Evolutionary conservation across 305 asterid genomes (phyloP).

Genomic region (Lippia alba): DNA sequence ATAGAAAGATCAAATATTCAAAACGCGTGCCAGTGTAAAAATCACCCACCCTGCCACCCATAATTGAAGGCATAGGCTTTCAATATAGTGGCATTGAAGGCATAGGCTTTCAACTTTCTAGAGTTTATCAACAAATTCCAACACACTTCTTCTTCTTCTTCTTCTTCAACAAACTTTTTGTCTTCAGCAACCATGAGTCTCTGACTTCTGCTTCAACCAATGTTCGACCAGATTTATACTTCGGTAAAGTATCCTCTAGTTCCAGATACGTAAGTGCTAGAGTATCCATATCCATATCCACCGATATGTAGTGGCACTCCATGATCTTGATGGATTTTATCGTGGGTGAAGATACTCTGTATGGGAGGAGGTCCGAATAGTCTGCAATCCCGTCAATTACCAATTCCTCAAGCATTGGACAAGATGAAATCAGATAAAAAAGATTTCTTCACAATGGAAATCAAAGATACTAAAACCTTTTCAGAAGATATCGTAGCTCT

Average conservation of each 20-base stretch:
- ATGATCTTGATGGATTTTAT: conserved; percentile 2
- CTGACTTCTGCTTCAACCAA: conserved; percentile 19
- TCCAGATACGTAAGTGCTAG: conserved; percentile 10
- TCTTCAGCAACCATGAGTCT: too few relatives aligned
- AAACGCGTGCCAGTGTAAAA: neutral
- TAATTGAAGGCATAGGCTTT: too few relatives aligned
- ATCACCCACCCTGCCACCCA: too few relatives aligned
- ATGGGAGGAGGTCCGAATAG: too few relatives aligned
- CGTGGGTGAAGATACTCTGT: neutral
- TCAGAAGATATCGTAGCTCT: too few relatives aligned
- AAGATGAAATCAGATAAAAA: conserved; percentile 10
- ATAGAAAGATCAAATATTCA: neutral
- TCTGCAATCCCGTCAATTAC: neutral
- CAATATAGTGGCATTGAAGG: too few relatives aligned
- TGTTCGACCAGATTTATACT: neutral
- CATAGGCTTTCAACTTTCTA: too few relatives aligned
- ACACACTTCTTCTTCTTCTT: too few relatives aligned
- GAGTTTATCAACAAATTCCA: conserved; percentile 7
- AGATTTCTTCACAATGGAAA: neutral
- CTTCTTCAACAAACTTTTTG: too few relatives aligned
- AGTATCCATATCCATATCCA: conserved; percentile 10
- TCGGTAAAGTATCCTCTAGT: neutral
- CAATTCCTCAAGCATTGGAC: conserved; percentile 18
- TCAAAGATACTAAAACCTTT: too few relatives aligned
- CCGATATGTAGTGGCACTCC: too few relatives aligned